phyloP scores from a whole-genome alignment of 495 filamentous ascomycete genomes.

The Trichocladium uniseriatum region DNA sequence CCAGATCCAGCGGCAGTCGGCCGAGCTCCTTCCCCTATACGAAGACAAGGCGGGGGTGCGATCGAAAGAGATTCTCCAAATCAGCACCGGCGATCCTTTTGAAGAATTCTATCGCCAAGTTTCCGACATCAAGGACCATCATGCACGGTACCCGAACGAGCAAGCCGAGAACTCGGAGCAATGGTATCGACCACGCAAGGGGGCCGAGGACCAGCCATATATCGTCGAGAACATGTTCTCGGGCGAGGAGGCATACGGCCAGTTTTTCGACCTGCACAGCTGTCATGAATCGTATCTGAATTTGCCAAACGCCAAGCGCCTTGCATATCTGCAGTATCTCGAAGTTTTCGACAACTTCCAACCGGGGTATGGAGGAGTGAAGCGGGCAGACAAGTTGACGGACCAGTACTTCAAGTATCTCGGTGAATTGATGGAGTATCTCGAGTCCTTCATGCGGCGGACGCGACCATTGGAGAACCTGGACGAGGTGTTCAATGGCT shows the following conservation, averaged over 20 bases:
- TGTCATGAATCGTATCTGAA: constrained; percentile 87
- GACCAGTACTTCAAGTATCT: constrained; percentile 89
- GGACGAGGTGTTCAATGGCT: constrained; percentile 61
- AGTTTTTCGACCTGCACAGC: constrained; percentile 77
- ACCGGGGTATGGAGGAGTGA: constrained; percentile 59
- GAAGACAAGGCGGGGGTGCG: constrained; percentile 62
- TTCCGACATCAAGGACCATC: constrained; percentile 70
- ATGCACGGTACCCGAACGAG: constrained; percentile 86
- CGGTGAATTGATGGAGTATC: constrained; percentile 64
- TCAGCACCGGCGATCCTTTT: constrained; percentile 80
- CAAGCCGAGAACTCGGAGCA: constrained; percentile 90
- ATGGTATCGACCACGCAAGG: constrained; percentile 66
- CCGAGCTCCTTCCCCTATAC: constrained; percentile 74
- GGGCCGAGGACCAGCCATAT: constrained; percentile 52
- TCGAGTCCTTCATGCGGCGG: constrained; percentile 77
- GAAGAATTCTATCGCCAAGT: constrained; percentile 88
- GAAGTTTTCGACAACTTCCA: constrained; percentile 79
- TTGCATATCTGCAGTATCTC: constrained; percentile 86
- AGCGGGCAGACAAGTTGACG: constrained; percentile 70
- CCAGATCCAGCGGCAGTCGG: constrained; percentile 77
- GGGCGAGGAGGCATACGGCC: constrained; percentile 85
- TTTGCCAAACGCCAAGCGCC: constrained; percentile 68
- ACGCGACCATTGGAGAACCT: constrained; percentile 76
- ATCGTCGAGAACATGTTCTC: constrained; percentile 89
- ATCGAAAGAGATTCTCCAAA: constrained; percentile 69